phyloP scores from a whole-genome alignment of 2,329 filamentous ascomycete species.

The Pyrenochaeta sp. region DNA sequence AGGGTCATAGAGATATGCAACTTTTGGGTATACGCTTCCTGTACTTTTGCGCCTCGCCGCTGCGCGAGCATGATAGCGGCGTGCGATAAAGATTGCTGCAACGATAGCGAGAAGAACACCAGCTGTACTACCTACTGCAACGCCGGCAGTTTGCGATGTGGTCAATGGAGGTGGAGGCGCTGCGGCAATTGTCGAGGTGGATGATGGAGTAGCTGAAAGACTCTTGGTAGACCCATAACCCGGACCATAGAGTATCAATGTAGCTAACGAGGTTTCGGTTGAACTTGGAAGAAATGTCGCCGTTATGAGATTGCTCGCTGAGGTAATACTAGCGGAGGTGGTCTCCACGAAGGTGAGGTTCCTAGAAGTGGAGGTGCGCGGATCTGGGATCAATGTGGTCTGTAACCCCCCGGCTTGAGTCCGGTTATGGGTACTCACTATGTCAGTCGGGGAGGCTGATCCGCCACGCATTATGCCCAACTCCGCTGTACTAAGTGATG shows the following conservation, averaged over 20 bases:
- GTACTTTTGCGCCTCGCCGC: constrained; percentile 30
- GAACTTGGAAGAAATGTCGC: background rate
- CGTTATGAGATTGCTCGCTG: background rate
- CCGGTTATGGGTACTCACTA: background rate
- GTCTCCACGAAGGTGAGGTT: background rate
- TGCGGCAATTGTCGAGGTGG: constrained; percentile 18
- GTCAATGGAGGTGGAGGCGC: constrained; percentile 29
- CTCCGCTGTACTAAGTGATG: background rate
- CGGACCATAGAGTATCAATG: background rate
- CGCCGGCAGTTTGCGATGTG: constrained; percentile 45
- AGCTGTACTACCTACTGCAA: constrained; percentile 45
- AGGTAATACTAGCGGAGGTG: background rate
- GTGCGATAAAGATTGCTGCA: constrained; percentile 42
- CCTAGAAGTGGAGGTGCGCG: background rate
- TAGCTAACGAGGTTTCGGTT: background rate
- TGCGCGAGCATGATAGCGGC: constrained; percentile 36
- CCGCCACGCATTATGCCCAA: background rate
- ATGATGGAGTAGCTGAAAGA: constrained; percentile 2
- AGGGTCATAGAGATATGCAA: constrained; percentile 47
- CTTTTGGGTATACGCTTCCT: constrained; percentile 40
- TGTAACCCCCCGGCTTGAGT: background rate
- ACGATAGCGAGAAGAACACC: constrained; percentile 44
- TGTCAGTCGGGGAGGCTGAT: background rate
- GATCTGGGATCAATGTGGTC: background rate
- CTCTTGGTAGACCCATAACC: constrained; percentile 4